These are phyloP conservation scores for Cyclotella baltica DNA, from an alignment of 108 stramenopile species.

Conservation along the genomic window DNA sequence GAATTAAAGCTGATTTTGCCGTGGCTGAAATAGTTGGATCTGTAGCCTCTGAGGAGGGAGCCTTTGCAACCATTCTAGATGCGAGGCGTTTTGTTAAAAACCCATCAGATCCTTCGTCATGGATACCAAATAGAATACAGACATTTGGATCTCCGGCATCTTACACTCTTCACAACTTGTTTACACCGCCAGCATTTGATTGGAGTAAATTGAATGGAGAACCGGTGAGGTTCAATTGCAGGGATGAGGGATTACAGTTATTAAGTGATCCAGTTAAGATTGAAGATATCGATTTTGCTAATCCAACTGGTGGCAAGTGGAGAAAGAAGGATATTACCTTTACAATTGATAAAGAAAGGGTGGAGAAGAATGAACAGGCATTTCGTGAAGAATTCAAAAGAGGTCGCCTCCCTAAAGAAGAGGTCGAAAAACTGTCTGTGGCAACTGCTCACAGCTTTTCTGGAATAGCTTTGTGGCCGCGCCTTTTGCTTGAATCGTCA, in stretches of 20 bases:
- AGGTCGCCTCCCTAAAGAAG: conserved; percentile 25
- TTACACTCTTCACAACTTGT: conserved; percentile 71
- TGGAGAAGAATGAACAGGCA: conserved; percentile 37
- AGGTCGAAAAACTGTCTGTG: conserved; percentile 40
- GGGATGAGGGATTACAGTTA: conserved; percentile 71
- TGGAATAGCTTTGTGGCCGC: conserved; percentile 76
- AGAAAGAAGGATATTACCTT: conserved; percentile 35
- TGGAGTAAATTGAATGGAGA: conserved; percentile 69
- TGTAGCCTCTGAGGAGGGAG: conserved; percentile 73
- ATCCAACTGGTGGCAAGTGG: background rate
- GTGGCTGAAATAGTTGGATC: conserved; percentile 73
- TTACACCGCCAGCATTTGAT: conserved; percentile 71
- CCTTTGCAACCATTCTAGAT: conserved; percentile 66
- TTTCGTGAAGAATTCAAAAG: conserved; percentile 52
- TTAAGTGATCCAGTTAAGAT: conserved; percentile 60
- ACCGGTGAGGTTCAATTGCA: conserved; percentile 75
- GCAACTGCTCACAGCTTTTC: conserved; percentile 46
- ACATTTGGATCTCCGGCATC: conserved; percentile 65
- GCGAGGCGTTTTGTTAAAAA: conserved; percentile 61
- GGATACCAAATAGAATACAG: conserved; percentile 70
- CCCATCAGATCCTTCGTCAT: conserved; percentile 50
- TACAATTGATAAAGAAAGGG: conserved; percentile 42
- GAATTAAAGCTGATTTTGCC: conserved; percentile 59
- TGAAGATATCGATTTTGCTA: conserved; percentile 69
- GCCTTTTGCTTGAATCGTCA: conserved; percentile 49